Evolutionary conservation across 2,329 filamentous ascomycete species (phyloP), one percentile per base, ranked within the genome.

Genomic region (Sporothrix phasma): DNA sequence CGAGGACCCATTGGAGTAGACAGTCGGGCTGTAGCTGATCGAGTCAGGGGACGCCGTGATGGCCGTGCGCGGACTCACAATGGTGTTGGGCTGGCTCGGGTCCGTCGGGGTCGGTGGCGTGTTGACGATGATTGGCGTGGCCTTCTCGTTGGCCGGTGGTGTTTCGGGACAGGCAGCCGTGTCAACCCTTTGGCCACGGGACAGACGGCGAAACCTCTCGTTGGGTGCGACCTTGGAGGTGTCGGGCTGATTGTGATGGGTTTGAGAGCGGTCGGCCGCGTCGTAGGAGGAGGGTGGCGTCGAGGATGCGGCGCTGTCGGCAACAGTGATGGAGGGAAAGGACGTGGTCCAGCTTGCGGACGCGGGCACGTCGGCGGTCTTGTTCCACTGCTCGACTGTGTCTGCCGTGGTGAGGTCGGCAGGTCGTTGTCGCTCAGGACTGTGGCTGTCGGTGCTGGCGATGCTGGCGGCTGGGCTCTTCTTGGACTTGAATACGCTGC

Each of bases 41-140:
- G 47, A 2, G 41, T 65, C 67, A 2, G 65, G 61, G 2, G 64
- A 49, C 22, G 65, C 22, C 22, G 49, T 47, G 29, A 54, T 31
- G 26, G 53, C 54, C 34, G 46, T 47, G 8, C 56, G 64, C 8
- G 61, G 49, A n/a, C 59, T 39, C 24, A 17, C 22, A 17, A 61
- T 19, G 19, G 54, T 24, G 70, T 64, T 67, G 59, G 72, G 68
- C 34, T 67, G 67, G 62, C 64, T 68, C 19, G 73, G 70, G 51
- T 86, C 81, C 47, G 80, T 84, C 29, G 85, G 85, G 1, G 85
- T 87, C n/a, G 85, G 85, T 13, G 85, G 84, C 10, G 85, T 87
- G 71, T 84, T 87, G 66, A 87, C 82, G 67, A 88, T 87, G 62
- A 81, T 74, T 5, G 84, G 84, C 19, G 78, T 76, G 29, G 72